Evolutionary conservation across 2,329 filamentous ascomycete species (phyloP), one percentile per base, ranked within the genome.

Genomic region (Colletotrichum abscissum): DNA sequence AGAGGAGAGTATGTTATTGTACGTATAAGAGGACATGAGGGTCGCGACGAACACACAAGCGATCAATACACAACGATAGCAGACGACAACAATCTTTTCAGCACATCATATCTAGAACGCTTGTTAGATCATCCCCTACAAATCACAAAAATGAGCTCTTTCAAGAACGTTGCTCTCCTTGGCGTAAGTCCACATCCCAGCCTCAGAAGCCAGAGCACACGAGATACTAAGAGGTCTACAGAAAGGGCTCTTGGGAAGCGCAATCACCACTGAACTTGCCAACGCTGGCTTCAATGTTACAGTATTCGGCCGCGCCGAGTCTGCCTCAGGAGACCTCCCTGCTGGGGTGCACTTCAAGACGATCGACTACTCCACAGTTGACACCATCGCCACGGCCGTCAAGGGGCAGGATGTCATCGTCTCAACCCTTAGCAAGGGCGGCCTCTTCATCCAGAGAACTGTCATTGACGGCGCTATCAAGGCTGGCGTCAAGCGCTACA

Each of bases 401-500:
- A 76, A 84, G 59, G 88, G 87, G 52, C 87, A 91, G 74, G 91
- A 93, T 78, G 91, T 88, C 0, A 84, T 91, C 6, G 78, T 93
- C 64, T 88, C 86, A 4, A 82, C 86, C 0, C 82, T 92, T 30
- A 79, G 76, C 22, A 82, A 80, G 80, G 16, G 58, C 67, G 67
- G 57, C 14, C 35, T 91, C 42, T 11, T 67, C 19, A 78, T 84
- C 1, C 88, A 90, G 75, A 79, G 80, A 19, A 79, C 83, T 22
- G 77, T 92, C 67, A 85, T 92, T 58, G 87, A 92, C 62, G 91
- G 90, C 1, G 86, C 89, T 16, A 84, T 89, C 57, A 86, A 86
- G 7, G 90, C 89, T 0, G 88, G 89, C 8, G 89, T 92, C 7
- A 85, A 88, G 76, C 86, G 89, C n/a, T 91, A 92, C 81, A 82